Evolutionary conservation across 1,284 basidiomycete genomes (phyloP).

Genomic region (Microbotryum saponariae): DNA sequence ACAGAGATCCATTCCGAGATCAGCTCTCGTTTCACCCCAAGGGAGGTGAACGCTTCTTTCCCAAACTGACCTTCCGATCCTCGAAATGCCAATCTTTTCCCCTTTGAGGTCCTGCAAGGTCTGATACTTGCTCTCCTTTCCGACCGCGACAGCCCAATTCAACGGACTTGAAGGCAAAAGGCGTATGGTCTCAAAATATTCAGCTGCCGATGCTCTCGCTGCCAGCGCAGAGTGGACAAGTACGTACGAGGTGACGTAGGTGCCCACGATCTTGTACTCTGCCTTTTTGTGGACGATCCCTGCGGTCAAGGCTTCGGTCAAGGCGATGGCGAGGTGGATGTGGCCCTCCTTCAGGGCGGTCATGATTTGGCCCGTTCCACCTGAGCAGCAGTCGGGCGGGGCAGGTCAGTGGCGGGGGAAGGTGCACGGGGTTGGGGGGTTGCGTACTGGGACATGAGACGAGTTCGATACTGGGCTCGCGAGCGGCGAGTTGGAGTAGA

Average conservation of each 20-base stretch:
- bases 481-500: conserved; percentile 61
- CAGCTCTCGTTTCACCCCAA: background rate
- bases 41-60: background rate
- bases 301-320: conserved; percentile 88
- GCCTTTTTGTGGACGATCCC: conserved; percentile 81
- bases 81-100: conserved; percentile 80
- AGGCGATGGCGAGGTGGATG: conserved; percentile 79
- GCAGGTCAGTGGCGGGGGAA: background rate
- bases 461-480: conserved; percentile 54
- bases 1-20: no score
- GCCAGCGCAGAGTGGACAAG: background rate
- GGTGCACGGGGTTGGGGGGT: no score
- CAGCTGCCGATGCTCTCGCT: no score
- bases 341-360: conserved; percentile 69
- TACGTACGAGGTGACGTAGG: conserved; percentile 74
- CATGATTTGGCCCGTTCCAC: conserved; percentile 86
- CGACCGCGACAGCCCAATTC: conserved; percentile 61
- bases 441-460: conserved; percentile 77
- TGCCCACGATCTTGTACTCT: conserved; percentile 84
- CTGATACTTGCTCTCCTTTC: conserved; percentile 64
- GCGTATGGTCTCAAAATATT: no score
- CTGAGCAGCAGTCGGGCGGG: conserved; percentile 41
- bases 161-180: no score
- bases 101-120: conserved; percentile 67
- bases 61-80: conserved; percentile 63